Evolutionary conservation across 1,284 basidiomycete genomes (phyloP).

Genomic region (Termitomyces sp.): DNA sequence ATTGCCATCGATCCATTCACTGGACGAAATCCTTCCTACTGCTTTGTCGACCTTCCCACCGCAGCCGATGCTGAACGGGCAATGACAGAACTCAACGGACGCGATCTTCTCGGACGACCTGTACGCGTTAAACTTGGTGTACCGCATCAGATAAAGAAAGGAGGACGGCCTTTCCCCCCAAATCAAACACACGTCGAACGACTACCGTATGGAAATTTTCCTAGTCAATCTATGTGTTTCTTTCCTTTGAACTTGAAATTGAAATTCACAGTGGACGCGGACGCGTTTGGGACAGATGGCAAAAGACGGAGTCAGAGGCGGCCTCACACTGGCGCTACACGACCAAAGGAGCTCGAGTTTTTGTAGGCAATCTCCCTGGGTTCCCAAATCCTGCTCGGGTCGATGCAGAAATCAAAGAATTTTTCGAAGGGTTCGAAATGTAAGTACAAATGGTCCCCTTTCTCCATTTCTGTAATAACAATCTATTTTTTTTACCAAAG

Average conservation of each 20-base stretch:
- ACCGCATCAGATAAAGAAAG: background rate
- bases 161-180: background rate
- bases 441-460: background rate
- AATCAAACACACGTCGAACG: background rate
- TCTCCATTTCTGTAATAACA: background rate
- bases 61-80: background rate
- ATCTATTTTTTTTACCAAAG: background rate
- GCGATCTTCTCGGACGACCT: background rate
- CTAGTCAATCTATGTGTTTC: background rate
- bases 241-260: background rate
- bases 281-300: background rate
- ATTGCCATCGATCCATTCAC: constrained; percentile 6
- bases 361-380: constrained; percentile 2
- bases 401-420: constrained; percentile 4
- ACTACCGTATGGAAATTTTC: background rate
- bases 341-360: background rate
- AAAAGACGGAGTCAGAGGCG: background rate
- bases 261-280: background rate
- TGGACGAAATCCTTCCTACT: constrained; percentile 4
- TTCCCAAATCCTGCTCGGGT: constrained; percentile 2
- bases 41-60: constrained; percentile 4
- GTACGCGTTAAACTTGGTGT: background rate
- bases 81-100: background rate
- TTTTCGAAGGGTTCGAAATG: constrained; percentile 3
- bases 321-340: background rate